A percentile compares a stretch with the other conserved stretches of the same genome.
These are phyloP conservation scores for Andrographis paniculata DNA, from an alignment of 305 asterid species.

Conservation along the genomic window DNA sequence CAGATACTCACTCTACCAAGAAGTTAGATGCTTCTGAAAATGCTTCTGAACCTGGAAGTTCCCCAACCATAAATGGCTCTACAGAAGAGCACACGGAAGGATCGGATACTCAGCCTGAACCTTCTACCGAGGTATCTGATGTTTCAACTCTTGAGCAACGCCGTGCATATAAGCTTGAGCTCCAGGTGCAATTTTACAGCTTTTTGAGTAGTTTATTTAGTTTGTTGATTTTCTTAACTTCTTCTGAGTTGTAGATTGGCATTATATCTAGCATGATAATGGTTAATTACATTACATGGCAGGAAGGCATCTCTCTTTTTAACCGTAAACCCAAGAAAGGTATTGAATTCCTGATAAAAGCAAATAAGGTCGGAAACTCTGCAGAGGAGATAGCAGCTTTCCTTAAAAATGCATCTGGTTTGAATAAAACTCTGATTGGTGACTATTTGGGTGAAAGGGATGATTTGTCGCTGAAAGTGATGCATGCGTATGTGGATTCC, in stretches of 20 bases:
- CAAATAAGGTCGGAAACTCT: slow-evolving; percentile 89
- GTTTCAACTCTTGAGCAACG: slow-evolving; percentile 91
- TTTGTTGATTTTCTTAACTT: slow-evolving; percentile 17
- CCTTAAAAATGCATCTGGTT: slow-evolving; percentile 83
- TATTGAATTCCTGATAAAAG: slow-evolving; percentile 84
- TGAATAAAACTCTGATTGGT: slow-evolving; percentile 86
- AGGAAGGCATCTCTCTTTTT: slow-evolving; percentile 99
- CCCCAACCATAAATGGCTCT: slow-evolving; percentile 52
- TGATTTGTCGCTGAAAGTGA: slow-evolving; percentile 83
- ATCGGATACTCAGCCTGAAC: slow-evolving; percentile 83
- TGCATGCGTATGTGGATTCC: slow-evolving; percentile 98
- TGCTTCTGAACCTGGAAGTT: slow-evolving; percentile 56
- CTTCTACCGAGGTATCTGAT: slow-evolving; percentile 85
- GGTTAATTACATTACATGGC: slow-evolving; percentile 28
- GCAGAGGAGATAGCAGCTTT: slow-evolving; percentile 90
- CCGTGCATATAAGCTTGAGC: slow-evolving; percentile 95
- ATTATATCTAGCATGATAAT: slow-evolving; percentile 21
- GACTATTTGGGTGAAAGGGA: slow-evolving; percentile 99
- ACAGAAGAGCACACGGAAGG: slow-evolving; percentile 65
- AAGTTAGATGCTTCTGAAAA: slow-evolving; percentile 59
- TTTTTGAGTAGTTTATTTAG: slow-evolving; percentile 15
- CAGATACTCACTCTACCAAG: slow-evolving; percentile 65
- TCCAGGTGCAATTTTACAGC: slow-evolving; percentile 60
- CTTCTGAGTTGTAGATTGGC: slow-evolving; percentile 15
- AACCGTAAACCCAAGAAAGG: slow-evolving; percentile 98